phyloP scores from a whole-genome alignment of 306 rosid genomes.

The Casuarina glauca region DNA sequence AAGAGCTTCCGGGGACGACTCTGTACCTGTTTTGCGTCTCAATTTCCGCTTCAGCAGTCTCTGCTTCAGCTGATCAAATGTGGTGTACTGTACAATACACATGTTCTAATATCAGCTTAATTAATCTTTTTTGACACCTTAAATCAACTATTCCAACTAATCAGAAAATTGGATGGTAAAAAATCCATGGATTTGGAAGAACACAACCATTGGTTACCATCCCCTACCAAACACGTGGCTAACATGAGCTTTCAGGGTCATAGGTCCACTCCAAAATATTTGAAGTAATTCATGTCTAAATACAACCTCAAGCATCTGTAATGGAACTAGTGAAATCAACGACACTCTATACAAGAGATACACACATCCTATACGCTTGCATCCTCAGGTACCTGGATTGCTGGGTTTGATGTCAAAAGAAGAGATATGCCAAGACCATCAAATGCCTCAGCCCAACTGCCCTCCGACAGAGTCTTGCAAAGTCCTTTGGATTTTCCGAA shows the following conservation, averaged over 20 bases:
- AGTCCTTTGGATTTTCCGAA: constrained; percentile 95
- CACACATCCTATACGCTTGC: neutral
- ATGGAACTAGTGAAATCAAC: neutral
- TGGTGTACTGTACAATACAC: constrained; percentile 63
- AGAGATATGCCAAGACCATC: constrained; percentile 92
- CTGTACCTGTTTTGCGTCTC: constrained; percentile 45
- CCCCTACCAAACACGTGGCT: neutral
- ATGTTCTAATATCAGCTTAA: constrained; percentile 26
- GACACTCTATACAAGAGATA: constrained; percentile 23
- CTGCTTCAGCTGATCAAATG: constrained; percentile 85
- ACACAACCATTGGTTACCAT: neutral
- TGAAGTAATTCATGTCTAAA: neutral
- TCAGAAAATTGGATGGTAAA: constrained; percentile 4
- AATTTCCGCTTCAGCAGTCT: constrained; percentile 47
- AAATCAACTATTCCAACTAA: neutral
- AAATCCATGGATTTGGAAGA: constrained; percentile 6
- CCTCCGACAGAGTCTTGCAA: constrained; percentile 83
- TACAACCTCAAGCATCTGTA: constrained; percentile 1
- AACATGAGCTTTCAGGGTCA: neutral
- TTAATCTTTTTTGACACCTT: constrained; percentile 10
- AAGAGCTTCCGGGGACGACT: constrained; percentile 74
- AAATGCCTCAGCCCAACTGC: constrained; percentile 83
- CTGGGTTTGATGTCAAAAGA: constrained; percentile 88
- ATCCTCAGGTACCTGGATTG: constrained; percentile 69
- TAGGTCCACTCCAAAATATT: neutral